Evolutionary conservation across 306 rosid species (phyloP).

Genomic region (Quercus suber): DNA sequence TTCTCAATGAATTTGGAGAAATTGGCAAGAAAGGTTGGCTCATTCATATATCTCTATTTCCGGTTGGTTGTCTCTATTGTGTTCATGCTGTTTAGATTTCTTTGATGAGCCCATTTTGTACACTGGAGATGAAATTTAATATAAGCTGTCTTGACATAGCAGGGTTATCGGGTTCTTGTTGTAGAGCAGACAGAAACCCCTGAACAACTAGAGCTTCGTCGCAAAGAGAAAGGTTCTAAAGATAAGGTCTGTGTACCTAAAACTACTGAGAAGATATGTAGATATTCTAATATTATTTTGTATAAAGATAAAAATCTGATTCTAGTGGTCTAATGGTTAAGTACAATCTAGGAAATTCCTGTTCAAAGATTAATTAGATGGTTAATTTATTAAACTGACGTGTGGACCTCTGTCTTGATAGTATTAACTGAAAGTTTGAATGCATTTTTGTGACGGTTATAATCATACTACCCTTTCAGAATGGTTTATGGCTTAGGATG

Average conservation of each 20-base stretch:
- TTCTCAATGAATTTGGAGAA: slow-evolving; percentile 81
- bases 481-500: neutral
- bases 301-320: neutral
- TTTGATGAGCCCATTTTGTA: slow-evolving; percentile 13
- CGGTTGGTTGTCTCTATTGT: neutral
- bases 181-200: slow-evolving; percentile 99
- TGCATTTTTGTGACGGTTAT: neutral
- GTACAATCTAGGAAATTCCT: neutral
- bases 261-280: neutral
- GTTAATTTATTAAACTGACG: neutral
- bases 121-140: slow-evolving; percentile 30
- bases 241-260: slow-evolving; percentile 58
- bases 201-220: slow-evolving; percentile 81
- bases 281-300: neutral
- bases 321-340: neutral
- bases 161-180: slow-evolving; percentile 95
- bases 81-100: slow-evolving; percentile 8
- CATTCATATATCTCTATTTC: slow-evolving; percentile 7
- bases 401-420: neutral
- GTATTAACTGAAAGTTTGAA: neutral
- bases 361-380: neutral
- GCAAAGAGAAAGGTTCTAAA: slow-evolving; percentile 83
- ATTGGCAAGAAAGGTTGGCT: slow-evolving; percentile 87
- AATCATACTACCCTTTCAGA: neutral
- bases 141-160: slow-evolving; percentile 26